These are phyloP conservation scores for Mycena vulgaris DNA, from an alignment of 768 basidiomycete species.

Conservation along the genomic window DNA sequence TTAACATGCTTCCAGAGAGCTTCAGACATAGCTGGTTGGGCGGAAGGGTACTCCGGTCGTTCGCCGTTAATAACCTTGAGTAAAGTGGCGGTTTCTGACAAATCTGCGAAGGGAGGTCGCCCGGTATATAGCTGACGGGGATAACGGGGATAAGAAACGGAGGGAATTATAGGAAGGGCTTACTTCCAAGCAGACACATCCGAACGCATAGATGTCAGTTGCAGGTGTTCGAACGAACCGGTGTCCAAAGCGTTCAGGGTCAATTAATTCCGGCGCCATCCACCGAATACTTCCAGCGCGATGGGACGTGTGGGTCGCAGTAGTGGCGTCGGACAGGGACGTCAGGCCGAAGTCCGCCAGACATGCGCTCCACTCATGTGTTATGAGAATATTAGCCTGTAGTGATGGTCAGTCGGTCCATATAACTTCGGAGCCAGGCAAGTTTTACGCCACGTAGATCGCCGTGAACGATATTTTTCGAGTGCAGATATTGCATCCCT, in stretches of 20 bases:
- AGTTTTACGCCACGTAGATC: constrained; percentile 35
- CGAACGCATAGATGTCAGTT: constrained; percentile 53
- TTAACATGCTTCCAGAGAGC: constrained; percentile 8
- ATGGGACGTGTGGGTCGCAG: constrained; percentile 40
- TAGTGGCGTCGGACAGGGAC: constrained; percentile 46
- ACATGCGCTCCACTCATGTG: constrained; percentile 47
- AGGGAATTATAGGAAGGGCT: too few relatives aligned
- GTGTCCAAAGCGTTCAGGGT: constrained; percentile 43
- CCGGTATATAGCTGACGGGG: neutral
- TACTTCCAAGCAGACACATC: constrained; percentile 52
- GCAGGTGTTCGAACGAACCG: constrained; percentile 43
- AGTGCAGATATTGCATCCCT: constrained; percentile 44
- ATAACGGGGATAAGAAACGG: too few relatives aligned
- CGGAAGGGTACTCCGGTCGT: constrained; percentile 17
- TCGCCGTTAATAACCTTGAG: constrained; percentile 12
- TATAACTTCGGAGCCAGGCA: too few relatives aligned
- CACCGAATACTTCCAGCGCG: constrained; percentile 48
- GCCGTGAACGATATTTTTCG: constrained; percentile 37
- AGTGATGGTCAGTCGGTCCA: neutral
- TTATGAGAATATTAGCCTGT: constrained; percentile 50
- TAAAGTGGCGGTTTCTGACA: neutral
- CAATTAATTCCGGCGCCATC: too few relatives aligned
- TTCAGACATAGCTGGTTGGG: neutral
- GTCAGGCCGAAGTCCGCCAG: constrained; percentile 54
- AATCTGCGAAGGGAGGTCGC: constrained; percentile 18